Conservation (phyloP, 2,329 filamentous ascomycete genomes). For the Fusarium torreyae region DNA sequence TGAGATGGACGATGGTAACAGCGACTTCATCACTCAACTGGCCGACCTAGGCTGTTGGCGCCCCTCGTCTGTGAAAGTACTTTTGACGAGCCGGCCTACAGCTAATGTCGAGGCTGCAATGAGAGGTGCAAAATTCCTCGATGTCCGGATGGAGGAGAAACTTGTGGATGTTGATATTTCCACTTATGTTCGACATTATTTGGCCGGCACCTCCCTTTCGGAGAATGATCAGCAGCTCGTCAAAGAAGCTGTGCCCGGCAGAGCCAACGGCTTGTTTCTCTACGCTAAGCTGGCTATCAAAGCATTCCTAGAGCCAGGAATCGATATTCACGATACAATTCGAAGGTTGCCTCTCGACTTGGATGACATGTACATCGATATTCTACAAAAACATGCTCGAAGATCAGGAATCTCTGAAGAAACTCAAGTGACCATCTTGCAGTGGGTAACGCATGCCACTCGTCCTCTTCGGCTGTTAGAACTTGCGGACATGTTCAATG, state of each 20-base stretch:
- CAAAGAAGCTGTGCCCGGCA: slow-evolving; percentile 35
- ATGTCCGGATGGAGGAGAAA: slow-evolving; percentile 56
- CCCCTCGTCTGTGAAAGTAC: slow-evolving; percentile 57
- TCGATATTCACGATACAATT: slow-evolving; percentile 5
- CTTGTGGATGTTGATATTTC: slow-evolving; percentile 60
- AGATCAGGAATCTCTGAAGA: slow-evolving; percentile 30
- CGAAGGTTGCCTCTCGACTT: slow-evolving; percentile 30
- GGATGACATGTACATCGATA: slow-evolving; percentile 31
- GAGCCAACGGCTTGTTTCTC: slow-evolving; percentile 44
- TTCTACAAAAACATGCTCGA: slow-evolving; percentile 32
- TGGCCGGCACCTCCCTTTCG: slow-evolving; percentile 36
- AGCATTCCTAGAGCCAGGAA: slow-evolving; percentile 29
- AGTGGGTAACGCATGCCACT: slow-evolving; percentile 36
- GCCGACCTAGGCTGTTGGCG: slow-evolving; percentile 52
- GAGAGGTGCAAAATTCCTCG: slow-evolving; percentile 42
- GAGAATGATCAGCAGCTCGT: slow-evolving; percentile 30
- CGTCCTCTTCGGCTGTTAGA: slow-evolving; percentile 41
- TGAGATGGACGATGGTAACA: slow-evolving; percentile 60
- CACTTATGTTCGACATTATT: slow-evolving; percentile 53
- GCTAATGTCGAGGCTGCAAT: slow-evolving; percentile 52
- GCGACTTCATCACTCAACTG: slow-evolving; percentile 53
- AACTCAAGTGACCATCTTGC: slow-evolving; percentile 36
- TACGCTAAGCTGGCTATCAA: slow-evolving; percentile 45
- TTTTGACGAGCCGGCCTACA: slow-evolving; percentile 62
- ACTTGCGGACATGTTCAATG: slow-evolving; percentile 40